Evolutionary conservation across 306 rosid species (phyloP).

Genomic region (Pueraria montana): DNA sequence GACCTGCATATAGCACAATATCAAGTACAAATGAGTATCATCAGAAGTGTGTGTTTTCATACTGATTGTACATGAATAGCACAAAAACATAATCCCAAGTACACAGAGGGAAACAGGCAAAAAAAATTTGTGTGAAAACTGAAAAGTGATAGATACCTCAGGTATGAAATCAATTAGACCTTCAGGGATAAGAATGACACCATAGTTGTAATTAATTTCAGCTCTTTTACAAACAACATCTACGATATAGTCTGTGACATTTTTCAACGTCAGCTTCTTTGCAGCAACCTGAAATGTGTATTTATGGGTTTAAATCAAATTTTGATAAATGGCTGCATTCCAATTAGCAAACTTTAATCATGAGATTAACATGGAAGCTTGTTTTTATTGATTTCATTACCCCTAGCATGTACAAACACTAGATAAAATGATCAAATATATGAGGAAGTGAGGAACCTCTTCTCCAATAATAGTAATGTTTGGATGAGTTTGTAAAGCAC

Average conservation of each 20-base stretch:
- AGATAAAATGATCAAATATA: constrained; percentile 18
- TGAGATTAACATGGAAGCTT: constrained; percentile 26
- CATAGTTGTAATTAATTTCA: constrained; percentile 80
- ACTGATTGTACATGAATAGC: constrained; percentile 3
- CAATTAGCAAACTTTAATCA: constrained; percentile 25
- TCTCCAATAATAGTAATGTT: constrained; percentile 95
- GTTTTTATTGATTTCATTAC: constrained; percentile 5
- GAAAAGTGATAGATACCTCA: constrained; percentile 71
- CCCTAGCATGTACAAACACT: neutral
- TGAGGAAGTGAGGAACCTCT: constrained; percentile 76
- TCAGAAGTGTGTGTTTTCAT: constrained; percentile 1
- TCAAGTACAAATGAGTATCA: constrained; percentile 34
- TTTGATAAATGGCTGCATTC: constrained; percentile 4
- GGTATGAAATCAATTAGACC: constrained; percentile 99
- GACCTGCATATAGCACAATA: constrained; percentile 69
- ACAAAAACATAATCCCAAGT: constrained; percentile 1
- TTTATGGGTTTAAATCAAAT: constrained; percentile 39
- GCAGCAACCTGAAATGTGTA: constrained; percentile 85
- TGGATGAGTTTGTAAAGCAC: constrained; percentile 99
- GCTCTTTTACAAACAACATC: constrained; percentile 84
- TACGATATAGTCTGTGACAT: constrained; percentile 94
- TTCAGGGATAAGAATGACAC: constrained; percentile 98
- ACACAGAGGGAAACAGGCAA: constrained; percentile 12
- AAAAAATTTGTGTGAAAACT: neutral
- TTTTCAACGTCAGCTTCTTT: constrained; percentile 92